phyloP scores from a whole-genome alignment of 805 yeast species.

The Debaryomyces castellii region DNA sequence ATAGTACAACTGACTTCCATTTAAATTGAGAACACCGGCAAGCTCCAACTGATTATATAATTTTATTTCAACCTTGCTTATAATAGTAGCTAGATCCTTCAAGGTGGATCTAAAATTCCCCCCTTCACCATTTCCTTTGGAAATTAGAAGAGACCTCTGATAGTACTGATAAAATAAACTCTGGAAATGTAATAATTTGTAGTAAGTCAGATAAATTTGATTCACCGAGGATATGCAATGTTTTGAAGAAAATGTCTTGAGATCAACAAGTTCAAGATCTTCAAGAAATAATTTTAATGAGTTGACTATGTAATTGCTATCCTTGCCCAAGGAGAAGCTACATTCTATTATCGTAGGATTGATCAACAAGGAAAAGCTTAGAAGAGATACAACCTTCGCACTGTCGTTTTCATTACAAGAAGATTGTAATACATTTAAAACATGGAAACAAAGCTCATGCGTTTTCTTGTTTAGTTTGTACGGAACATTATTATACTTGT shows the following conservation, averaged over 20 bases:
- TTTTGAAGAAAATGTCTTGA: not conserved
- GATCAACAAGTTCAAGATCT: not conserved
- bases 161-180: not conserved
- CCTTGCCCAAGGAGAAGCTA: not conserved
- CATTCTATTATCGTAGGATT: not conserved
- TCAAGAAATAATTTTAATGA: not conserved
- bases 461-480: constrained; percentile 7
- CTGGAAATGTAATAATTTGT: constrained; percentile 14
- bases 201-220: constrained; percentile 12
- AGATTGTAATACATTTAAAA: constrained; percentile 12
- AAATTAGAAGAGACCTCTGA: not conserved
- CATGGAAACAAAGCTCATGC: constrained; percentile 22
- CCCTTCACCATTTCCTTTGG: not conserved
- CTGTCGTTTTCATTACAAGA: not conserved
- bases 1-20: constrained; percentile 6
- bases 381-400: not conserved
- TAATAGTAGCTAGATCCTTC: constrained; percentile 5
- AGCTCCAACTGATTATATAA: constrained; percentile 20
- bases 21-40: constrained; percentile 10
- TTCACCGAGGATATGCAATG: not conserved
- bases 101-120: constrained; percentile 4
- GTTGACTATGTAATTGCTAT: not conserved
- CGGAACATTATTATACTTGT: constrained; percentile 7
- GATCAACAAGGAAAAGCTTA: not conserved
- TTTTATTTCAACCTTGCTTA: constrained; percentile 14